These are phyloP conservation scores for Verruconis gallopava DNA, from an alignment of 2,329 filamentous ascomycete genomes.

Conservation along the genomic window DNA sequence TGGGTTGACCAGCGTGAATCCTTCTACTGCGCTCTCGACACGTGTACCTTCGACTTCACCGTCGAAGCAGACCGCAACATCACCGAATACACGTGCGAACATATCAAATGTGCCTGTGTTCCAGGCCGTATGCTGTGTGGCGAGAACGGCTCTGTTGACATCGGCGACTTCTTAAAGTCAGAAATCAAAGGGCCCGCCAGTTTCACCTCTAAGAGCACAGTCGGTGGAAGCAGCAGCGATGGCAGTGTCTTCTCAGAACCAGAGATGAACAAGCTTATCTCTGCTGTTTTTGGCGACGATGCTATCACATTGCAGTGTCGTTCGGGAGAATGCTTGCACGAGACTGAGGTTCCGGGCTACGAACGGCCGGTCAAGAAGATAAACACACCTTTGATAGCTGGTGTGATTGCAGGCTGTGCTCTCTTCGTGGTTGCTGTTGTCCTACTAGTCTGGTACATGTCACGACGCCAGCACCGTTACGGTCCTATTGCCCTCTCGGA, in stretches of 20 bases:
- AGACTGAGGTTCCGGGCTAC: constrained; percentile 87
- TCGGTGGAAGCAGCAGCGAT: constrained; percentile 44
- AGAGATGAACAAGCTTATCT: constrained; percentile 82
- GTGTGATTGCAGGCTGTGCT: constrained; percentile 74
- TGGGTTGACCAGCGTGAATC: constrained; percentile 93
- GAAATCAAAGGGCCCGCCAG: constrained; percentile 76
- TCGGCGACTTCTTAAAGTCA: constrained; percentile 74
- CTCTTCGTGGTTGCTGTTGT: constrained; percentile 84
- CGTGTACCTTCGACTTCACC: constrained; percentile 61
- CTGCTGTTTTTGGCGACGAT: constrained; percentile 75
- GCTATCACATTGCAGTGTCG: constrained; percentile 75
- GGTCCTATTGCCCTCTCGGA: constrained; percentile 67
- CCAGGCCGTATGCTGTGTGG: constrained; percentile 89
- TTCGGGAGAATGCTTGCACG: constrained; percentile 84
- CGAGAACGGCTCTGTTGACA: constrained; percentile 79
- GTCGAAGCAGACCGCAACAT: constrained; percentile 60
- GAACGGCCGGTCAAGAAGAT: constrained; percentile 80
- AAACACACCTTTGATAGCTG: constrained; percentile 91
- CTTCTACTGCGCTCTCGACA: constrained; percentile 85
- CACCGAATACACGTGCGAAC: constrained; percentile 73
- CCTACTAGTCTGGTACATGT: constrained; percentile 74
- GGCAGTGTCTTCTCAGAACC: constrained; percentile 84
- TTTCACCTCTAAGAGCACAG: constrained; percentile 55
- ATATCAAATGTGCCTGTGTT: constrained; percentile 78
- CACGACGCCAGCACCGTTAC: constrained; percentile 51